Conservation (phyloP, 352 stramenopile genomes). For the Pythium aphanidermatum region DNA sequence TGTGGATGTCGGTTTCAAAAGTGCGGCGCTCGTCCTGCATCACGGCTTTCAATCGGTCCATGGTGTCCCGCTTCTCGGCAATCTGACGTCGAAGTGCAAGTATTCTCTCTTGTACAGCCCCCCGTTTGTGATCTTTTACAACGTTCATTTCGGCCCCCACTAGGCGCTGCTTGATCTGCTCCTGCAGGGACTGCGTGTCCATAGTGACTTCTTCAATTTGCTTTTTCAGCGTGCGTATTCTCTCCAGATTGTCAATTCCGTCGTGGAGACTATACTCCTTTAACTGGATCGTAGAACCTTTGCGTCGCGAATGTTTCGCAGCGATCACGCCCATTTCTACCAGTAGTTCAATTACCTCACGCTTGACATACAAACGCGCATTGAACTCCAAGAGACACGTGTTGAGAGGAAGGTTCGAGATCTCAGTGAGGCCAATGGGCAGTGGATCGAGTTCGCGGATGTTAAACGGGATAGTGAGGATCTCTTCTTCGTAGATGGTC, state of each 20-base stretch:
- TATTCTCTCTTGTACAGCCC: constrained; percentile 45
- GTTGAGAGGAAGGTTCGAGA: constrained; percentile 71
- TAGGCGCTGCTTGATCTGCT: constrained; percentile 46
- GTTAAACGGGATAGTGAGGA: constrained; percentile 54
- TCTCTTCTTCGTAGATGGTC: constrained; percentile 32
- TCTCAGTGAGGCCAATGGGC: constrained; percentile 46
- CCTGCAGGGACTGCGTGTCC: constrained; percentile 38
- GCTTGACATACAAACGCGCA: constrained; percentile 56
- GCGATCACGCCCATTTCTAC: constrained; percentile 61
- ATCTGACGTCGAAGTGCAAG: constrained; percentile 39
- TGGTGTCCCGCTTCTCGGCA: constrained; percentile 42
- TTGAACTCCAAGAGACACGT: constrained; percentile 78
- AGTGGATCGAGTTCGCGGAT: constrained; percentile 66
- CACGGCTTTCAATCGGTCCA: constrained; percentile 48
- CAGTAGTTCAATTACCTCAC: constrained; percentile 61
- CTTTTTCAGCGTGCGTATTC: constrained; percentile 37
- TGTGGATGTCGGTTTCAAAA: constrained; percentile 77
- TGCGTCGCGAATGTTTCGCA: constrained; percentile 57
- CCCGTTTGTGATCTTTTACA: constrained; percentile 39
- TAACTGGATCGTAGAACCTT: constrained; percentile 67
- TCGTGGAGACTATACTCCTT: constrained; percentile 76
- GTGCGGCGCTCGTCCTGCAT: constrained; percentile 73
- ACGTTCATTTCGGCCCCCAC: constrained; percentile 32
- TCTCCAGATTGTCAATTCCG: constrained; percentile 64
- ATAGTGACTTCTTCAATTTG: constrained; percentile 41